phyloP scores from a whole-genome alignment of 2,329 filamentous ascomycete species.

The Hypoxylon sp. region DNA sequence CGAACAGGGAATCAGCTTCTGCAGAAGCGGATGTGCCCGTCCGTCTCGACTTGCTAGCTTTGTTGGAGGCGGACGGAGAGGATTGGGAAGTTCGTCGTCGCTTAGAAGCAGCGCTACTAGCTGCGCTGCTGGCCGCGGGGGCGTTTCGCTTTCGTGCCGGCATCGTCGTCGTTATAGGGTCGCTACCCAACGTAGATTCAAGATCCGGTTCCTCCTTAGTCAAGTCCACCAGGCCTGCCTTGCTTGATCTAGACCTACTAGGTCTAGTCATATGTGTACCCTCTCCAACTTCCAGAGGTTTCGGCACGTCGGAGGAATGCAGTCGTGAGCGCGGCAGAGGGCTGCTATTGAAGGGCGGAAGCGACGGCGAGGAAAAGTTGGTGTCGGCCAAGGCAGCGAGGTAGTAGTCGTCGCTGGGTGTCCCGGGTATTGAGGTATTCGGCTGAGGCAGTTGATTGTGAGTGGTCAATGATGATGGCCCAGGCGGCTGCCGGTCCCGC shows the following conservation, averaged over 20 bases:
- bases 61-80: slow-evolving; percentile 31
- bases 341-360: slow-evolving; percentile 40
- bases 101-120: slow-evolving; percentile 12
- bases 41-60: slow-evolving; percentile 34
- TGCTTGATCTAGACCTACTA: slow-evolving; percentile 30
- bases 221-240: slow-evolving; percentile 36
- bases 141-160: slow-evolving; percentile 35
- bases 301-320: slow-evolving; percentile 23
- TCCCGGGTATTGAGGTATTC: slow-evolving; percentile 7
- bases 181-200: slow-evolving; percentile 31
- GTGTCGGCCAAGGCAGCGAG: slow-evolving; percentile 33
- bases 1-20: slow-evolving; percentile 39
- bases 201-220: slow-evolving; percentile 40
- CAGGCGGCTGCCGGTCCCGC: slow-evolving; percentile 18
- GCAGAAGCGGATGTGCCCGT: slow-evolving; percentile 44
- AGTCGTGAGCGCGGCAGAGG: slow-evolving; percentile 27
- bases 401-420: slow-evolving; percentile 37
- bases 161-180: slow-evolving; percentile 37
- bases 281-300: slow-evolving; percentile 29
- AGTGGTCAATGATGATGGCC: slow-evolving; percentile 5
- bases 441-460: slow-evolving; percentile 14
- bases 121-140: slow-evolving; percentile 10
- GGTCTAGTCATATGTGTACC: slow-evolving; percentile 34
- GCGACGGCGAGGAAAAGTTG: slow-evolving; percentile 45
- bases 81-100: slow-evolving; percentile 36